A percentile compares a stretch with the other conserved stretches of the same genome.
Evolutionary conservation across 1,284 basidiomycete genomes (phyloP).

Genomic region (Chalciporus sp.): DNA sequence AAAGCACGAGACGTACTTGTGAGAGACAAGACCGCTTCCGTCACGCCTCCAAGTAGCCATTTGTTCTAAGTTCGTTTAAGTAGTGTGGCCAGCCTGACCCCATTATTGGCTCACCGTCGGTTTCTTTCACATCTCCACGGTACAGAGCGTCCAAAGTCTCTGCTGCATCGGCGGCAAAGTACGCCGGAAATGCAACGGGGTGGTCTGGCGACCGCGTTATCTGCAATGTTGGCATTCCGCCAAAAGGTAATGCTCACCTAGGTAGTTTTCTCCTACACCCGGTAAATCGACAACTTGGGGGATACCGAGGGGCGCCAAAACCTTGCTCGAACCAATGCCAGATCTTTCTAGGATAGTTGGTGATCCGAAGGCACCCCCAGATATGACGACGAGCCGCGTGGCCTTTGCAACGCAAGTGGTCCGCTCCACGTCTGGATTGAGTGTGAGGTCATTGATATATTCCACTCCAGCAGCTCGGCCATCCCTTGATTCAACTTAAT

Average conservation of each 20-base stretch:
- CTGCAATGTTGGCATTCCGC: not conserved
- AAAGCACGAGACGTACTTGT: constrained; percentile 41
- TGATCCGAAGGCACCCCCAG: constrained; percentile 24
- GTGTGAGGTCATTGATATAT: constrained; percentile 22
- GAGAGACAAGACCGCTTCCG: constrained; percentile 49
- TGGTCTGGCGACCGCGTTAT: constrained; percentile 43
- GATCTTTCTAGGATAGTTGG: constrained; percentile 26
- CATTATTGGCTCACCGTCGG: constrained; percentile 33
- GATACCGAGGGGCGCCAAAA: constrained; percentile 17
- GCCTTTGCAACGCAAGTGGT: constrained; percentile 14
- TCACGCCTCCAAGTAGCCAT: constrained; percentile 43
- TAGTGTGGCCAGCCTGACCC: not conserved
- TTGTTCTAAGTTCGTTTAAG: constrained; percentile 36
- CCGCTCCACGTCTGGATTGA: constrained; percentile 11
- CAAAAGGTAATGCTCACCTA: constrained; percentile 38
- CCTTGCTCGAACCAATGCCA: constrained; percentile 20
- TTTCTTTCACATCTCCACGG: constrained; percentile 37
- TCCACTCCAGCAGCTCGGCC: constrained; percentile 29
- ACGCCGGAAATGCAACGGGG: constrained; percentile 40
- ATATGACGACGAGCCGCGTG: constrained; percentile 18
- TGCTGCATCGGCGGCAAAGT: constrained; percentile 41
- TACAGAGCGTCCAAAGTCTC: constrained; percentile 48
- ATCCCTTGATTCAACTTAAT: constrained; percentile 10
- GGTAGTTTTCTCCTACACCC: constrained; percentile 55
- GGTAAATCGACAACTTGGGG: constrained; percentile 47